A percentile compares a stretch with the other conserved stretches of the same genome.
phyloP scores from a whole-genome alignment of 148 eudicot species.

The Rhododendron molle region DNA sequence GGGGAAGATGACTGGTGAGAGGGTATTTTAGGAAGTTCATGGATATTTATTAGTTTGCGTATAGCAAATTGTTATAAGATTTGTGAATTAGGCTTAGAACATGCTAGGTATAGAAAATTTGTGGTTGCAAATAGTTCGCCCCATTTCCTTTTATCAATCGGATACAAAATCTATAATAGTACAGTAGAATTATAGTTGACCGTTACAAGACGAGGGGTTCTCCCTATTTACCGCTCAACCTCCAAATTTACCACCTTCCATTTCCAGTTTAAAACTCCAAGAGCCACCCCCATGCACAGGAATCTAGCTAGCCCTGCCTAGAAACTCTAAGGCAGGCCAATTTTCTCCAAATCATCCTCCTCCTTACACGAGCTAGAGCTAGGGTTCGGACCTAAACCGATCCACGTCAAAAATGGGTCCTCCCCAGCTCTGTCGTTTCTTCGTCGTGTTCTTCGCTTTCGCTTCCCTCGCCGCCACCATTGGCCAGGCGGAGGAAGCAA shows the following conservation, averaged over 20 bases:
- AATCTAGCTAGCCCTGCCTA: background rate
- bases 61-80: too few relatives aligned
- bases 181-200: background rate
- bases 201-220: background rate
- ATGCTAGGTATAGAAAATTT: too few relatives aligned
- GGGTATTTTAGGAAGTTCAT: too few relatives aligned
- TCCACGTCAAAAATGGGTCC: background rate
- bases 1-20: too few relatives aligned
- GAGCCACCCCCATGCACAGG: background rate
- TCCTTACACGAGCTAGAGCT: background rate
- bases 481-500: constrained; percentile 17
- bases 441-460: background rate
- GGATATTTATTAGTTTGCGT: too few relatives aligned
- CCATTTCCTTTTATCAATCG: background rate
- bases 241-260: background rate
- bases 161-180: background rate
- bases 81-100: too few relatives aligned
- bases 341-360: background rate
- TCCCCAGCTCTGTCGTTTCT: background rate
- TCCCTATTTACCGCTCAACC: background rate
- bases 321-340: background rate
- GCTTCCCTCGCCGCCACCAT: background rate
- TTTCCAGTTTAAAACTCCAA: background rate
- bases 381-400: background rate
- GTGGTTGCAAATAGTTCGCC: too few relatives aligned